phyloP scores from a whole-genome alignment of 345 rosid species.

The Lenwebbia sp. region DNA sequence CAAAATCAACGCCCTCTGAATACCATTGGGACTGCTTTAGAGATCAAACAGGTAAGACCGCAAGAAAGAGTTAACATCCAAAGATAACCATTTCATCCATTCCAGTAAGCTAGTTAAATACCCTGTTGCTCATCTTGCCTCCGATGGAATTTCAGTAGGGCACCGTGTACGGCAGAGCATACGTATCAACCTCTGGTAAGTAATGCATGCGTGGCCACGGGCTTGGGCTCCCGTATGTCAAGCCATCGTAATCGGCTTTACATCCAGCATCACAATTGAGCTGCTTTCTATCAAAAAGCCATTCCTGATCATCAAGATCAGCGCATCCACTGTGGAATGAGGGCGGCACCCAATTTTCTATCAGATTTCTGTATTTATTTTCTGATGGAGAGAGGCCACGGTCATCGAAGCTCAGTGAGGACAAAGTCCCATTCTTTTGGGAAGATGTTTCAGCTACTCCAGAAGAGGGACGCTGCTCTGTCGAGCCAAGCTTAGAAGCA shows the following conservation, averaged over 20 bases:
- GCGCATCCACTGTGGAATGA: conserved; percentile 2
- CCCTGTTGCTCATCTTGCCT: background rate
- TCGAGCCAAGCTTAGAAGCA: conserved; percentile 2
- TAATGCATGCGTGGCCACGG: conserved; percentile 20
- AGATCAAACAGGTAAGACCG: background rate
- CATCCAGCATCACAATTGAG: background rate
- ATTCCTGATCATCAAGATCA: conserved; percentile 17
- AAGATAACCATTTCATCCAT: background rate
- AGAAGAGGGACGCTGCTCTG: background rate
- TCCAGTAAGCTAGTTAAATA: background rate
- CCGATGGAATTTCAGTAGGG: conserved; percentile 21
- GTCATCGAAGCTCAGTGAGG: conserved; percentile 7
- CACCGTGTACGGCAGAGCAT: conserved; percentile 40
- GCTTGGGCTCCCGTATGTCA: background rate
- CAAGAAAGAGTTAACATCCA: background rate
- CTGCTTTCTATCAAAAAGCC: conserved; percentile 16
- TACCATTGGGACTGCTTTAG: background rate
- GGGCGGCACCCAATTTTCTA: conserved; percentile 34
- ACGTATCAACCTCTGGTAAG: conserved; percentile 27
- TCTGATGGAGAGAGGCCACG: conserved; percentile 22
- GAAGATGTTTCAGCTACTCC: background rate
- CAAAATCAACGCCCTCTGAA: background rate
- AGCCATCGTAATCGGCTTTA: background rate
- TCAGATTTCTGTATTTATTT: conserved; percentile 17
- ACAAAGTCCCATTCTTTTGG: background rate